Percentiles rank a stretch among this genome's conserved stretches.
phyloP scores from a whole-genome alignment of 306 rosid species.

The Calophaca sinica region DNA sequence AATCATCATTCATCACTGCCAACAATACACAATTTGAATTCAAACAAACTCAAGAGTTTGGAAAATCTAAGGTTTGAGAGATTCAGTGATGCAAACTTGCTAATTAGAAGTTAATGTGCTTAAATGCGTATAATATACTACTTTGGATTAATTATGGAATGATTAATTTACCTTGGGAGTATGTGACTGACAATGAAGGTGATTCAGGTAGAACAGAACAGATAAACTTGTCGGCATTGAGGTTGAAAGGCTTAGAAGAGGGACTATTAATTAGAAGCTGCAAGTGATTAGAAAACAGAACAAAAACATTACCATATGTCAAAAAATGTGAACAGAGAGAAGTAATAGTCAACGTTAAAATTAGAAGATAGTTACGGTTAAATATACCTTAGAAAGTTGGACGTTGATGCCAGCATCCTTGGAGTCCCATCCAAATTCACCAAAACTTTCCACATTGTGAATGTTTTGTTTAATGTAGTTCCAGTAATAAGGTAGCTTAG shows the following conservation, averaged over 20 bases:
- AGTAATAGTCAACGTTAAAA: background rate
- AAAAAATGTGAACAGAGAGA: background rate
- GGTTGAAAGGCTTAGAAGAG: conserved; percentile 40
- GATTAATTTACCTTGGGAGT: conserved; percentile 53
- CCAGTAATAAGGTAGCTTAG: conserved; percentile 46
- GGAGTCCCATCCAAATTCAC: conserved; percentile 73
- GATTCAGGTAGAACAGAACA: conserved; percentile 66
- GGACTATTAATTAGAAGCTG: conserved; percentile 50
- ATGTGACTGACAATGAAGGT: conserved; percentile 53
- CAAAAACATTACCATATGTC: too few relatives aligned
- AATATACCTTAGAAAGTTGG: conserved; percentile 52
- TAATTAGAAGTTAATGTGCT: too few relatives aligned
- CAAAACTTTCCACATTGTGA: conserved; percentile 37
- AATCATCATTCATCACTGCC: background rate
- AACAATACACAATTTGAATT: too few relatives aligned
- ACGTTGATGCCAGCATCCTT: conserved; percentile 64
- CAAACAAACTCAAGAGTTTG: too few relatives aligned
- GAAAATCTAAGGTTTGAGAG: too few relatives aligned
- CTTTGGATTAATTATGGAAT: background rate
- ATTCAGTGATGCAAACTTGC: too few relatives aligned
- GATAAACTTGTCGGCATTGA: conserved; percentile 54
- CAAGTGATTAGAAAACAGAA: background rate
- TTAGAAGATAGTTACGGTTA: background rate
- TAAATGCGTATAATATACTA: too few relatives aligned
- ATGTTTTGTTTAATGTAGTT: conserved; percentile 44